phyloP scores from a whole-genome alignment of 176 grass and related monocot species.

The Hsuehochloa calcarea region DNA sequence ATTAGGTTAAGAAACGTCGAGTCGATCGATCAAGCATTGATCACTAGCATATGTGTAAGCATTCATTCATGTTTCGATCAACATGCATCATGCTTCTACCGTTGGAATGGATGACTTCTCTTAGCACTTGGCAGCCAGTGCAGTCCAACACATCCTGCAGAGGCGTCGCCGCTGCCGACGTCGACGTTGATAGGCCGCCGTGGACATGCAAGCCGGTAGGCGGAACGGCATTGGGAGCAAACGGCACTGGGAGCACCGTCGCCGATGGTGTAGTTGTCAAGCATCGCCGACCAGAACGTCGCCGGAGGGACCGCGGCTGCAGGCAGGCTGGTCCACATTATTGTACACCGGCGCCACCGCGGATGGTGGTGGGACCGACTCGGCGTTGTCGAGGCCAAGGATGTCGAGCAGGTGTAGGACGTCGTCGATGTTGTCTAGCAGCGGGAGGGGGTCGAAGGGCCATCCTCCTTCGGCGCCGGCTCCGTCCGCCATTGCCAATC shows the following conservation, averaged over 20 bases:
- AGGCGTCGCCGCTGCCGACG: background rate
- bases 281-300: background rate
- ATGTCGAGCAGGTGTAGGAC: conserved; percentile 5
- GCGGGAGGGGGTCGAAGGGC: background rate
- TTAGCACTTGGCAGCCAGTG: conserved; percentile 47
- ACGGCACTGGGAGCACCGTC: background rate
- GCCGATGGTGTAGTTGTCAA: background rate
- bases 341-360: background rate
- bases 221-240: background rate
- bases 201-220: background rate
- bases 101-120: conserved; percentile 57
- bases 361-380: no score
- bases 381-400: background rate
- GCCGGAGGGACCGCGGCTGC: background rate
- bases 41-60: background rate
- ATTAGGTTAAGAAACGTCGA: background rate
- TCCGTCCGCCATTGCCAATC: background rate
- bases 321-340: background rate
- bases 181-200: background rate
- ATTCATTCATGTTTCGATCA: background rate
- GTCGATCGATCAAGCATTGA: no score
- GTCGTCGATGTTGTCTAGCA: background rate
- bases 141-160: conserved; percentile 30
- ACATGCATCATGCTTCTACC: conserved; percentile 11
- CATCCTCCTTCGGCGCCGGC: background rate